Conservation (phyloP, 768 basidiomycete genomes). For the Boletus fagicola region DNA sequence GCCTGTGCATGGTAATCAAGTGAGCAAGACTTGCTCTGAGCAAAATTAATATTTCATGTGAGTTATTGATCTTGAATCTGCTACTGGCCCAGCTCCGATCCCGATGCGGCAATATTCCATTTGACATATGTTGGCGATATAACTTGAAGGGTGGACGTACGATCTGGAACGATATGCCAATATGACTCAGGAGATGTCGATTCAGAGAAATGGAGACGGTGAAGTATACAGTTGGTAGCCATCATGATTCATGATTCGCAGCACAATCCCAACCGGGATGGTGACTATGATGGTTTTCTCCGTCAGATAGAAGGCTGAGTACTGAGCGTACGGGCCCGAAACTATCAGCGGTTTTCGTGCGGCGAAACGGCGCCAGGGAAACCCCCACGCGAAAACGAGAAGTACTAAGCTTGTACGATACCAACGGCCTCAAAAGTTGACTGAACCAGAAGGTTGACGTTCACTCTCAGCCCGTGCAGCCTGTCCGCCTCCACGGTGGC, state of each 20-base stretch:
- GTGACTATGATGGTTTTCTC: not conserved
- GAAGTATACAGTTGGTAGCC: not conserved
- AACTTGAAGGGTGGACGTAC: too few species aligned
- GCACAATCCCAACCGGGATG: not conserved
- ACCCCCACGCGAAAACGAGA: not conserved
- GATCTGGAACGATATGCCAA: not conserved
- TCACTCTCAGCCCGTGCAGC: too few species aligned
- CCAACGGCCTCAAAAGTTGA: not conserved
- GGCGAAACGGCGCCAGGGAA: not conserved
- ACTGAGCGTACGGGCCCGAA: not conserved
- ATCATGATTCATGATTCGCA: too few species aligned
- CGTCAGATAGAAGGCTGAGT: not conserved
- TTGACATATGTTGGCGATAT: not conserved
- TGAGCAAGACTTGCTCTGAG: too few species aligned
- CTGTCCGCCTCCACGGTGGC: too few species aligned
- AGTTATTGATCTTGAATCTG: not conserved
- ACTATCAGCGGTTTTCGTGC: not conserved
- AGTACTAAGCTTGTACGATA: not conserved
- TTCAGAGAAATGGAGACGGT: not conserved
- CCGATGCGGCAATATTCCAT: not conserved
- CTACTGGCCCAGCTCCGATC: not conserved
- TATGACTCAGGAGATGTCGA: too few species aligned
- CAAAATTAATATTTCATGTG: not conserved
- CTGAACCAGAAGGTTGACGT: not conserved
- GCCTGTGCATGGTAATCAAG: too few species aligned